Percentiles rank a stretch among this genome's conserved stretches.
phyloP scores from a whole-genome alignment of 257 asterid genomes.

The Petunia secreta region DNA sequence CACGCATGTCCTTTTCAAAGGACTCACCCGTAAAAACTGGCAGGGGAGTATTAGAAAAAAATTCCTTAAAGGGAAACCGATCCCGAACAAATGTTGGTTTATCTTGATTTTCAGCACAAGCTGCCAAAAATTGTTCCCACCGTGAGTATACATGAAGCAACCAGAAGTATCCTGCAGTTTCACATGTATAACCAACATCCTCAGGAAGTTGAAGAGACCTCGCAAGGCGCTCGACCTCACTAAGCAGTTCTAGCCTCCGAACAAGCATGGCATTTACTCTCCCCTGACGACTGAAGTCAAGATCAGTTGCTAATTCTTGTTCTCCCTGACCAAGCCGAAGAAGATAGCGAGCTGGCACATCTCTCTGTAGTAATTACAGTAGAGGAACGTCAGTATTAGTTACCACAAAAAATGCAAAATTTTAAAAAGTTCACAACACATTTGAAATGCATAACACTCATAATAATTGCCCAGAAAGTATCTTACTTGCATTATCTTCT shows the following conservation, averaged over 20 bases:
- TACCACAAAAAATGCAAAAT: neutral
- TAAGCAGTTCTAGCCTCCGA: constrained; percentile 86
- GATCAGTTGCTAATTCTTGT: constrained; percentile 98
- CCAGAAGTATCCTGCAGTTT: constrained; percentile 98
- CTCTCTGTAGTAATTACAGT: constrained; percentile 57
- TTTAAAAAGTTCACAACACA: neutral
- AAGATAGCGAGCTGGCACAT: constrained; percentile 97
- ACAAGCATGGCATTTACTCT: constrained; percentile 99
- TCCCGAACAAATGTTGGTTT: constrained; percentile 73
- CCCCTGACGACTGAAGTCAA: constrained; percentile 98
- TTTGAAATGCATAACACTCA: neutral
- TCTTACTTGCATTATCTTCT: constrained; percentile 96
- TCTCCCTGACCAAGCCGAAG: constrained; percentile 99
- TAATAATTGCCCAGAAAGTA: neutral
- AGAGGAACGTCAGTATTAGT: constrained; percentile 15
- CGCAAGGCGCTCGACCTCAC: constrained; percentile 97
- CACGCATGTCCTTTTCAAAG: constrained; percentile 82
- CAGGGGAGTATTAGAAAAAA: constrained; percentile 74
- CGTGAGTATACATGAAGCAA: constrained; percentile 96
- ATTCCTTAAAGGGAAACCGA: constrained; percentile 92
- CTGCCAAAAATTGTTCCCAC: constrained; percentile 91
- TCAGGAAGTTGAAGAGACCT: constrained; percentile 88
- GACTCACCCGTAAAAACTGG: constrained; percentile 76
- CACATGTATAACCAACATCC: constrained; percentile 98
- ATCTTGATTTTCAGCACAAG: constrained; percentile 69